These are phyloP conservation scores for Verticillium longisporum DNA, from an alignment of 2,329 filamentous ascomycete species.

Conservation along the genomic window DNA sequence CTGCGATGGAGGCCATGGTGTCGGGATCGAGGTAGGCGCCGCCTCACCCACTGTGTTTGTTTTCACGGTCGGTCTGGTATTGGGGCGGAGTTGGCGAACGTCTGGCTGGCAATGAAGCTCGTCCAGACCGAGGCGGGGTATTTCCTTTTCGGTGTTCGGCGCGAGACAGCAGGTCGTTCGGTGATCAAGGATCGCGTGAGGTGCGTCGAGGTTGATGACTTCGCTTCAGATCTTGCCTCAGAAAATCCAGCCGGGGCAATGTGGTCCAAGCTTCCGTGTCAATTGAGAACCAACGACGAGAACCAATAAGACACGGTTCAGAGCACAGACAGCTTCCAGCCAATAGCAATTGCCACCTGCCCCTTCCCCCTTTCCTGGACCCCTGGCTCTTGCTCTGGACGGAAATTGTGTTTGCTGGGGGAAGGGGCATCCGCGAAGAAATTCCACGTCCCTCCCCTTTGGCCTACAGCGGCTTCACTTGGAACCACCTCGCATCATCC, in stretches of 20 bases:
- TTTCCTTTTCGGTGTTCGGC: background rate
- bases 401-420: constrained; percentile 43
- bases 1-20: constrained; percentile 35
- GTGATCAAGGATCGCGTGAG: background rate
- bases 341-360: constrained; percentile 7
- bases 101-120: background rate
- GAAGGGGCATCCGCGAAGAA: constrained; percentile 14
- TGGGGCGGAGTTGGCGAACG: background rate
- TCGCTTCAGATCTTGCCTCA: background rate
- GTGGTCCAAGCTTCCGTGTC: constrained; percentile 1
- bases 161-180: background rate
- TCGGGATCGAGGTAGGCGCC: background rate
- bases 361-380: constrained; percentile 34
- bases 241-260: constrained; percentile 1
- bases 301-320: background rate
- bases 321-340: constrained; percentile 5
- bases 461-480: constrained; percentile 8
- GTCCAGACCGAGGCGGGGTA: background rate
- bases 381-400: constrained; percentile 30
- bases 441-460: constrained; percentile 9
- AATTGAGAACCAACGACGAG: background rate
- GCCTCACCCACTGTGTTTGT: background rate
- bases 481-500: constrained; percentile 4
- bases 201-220: background rate
- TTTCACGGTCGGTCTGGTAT: background rate